A percentile compares a stretch with the other conserved stretches of the same genome.
phyloP scores from a whole-genome alignment of 1,139 yeast genomes.

The Nadsonia commutata region DNA sequence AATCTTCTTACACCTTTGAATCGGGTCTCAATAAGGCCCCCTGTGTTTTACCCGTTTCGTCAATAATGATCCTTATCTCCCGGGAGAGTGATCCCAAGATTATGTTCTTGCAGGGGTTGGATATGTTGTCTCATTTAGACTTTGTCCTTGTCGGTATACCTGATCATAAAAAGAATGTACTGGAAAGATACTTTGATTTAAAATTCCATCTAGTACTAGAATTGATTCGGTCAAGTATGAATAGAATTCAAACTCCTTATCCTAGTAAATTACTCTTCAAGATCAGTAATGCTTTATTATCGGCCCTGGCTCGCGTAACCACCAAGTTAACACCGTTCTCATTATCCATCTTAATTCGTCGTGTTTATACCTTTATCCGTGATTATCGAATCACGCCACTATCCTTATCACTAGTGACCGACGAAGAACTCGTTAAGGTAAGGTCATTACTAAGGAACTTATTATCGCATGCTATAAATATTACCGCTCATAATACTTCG shows the following conservation, averaged over 20 bases:
- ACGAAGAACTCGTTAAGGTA: slow-evolving; percentile 22
- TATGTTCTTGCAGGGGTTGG: slow-evolving; percentile 52
- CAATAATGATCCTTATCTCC: slow-evolving; percentile 45
- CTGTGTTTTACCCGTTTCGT: slow-evolving; percentile 23
- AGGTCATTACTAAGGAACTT: slow-evolving; percentile 27
- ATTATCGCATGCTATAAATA: slow-evolving; percentile 31
- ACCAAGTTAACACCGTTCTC: slow-evolving; percentile 19
- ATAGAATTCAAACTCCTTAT: not conserved
- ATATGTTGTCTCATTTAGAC: slow-evolving; percentile 31
- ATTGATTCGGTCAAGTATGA: not conserved
- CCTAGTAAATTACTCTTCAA: not conserved
- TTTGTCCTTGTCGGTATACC: slow-evolving; percentile 12
- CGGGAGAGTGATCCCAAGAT: slow-evolving; percentile 66
- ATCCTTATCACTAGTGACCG: slow-evolving; percentile 17
- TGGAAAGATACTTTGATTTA: not conserved
- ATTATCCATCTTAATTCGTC: slow-evolving; percentile 35
- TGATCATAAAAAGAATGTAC: not conserved
- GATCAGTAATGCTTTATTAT: not conserved
- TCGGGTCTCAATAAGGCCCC: slow-evolving; percentile 7
- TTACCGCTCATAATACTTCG: slow-evolving; percentile 24
- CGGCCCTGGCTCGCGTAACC: not conserved
- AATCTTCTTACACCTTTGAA: slow-evolving; percentile 10
- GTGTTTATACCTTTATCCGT: slow-evolving; percentile 51
- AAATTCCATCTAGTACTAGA: not conserved
- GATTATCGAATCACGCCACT: slow-evolving; percentile 28